Evolutionary conservation across 352 stramenopile genomes (phyloP).

Genomic region (Phytophthora foliorum): DNA sequence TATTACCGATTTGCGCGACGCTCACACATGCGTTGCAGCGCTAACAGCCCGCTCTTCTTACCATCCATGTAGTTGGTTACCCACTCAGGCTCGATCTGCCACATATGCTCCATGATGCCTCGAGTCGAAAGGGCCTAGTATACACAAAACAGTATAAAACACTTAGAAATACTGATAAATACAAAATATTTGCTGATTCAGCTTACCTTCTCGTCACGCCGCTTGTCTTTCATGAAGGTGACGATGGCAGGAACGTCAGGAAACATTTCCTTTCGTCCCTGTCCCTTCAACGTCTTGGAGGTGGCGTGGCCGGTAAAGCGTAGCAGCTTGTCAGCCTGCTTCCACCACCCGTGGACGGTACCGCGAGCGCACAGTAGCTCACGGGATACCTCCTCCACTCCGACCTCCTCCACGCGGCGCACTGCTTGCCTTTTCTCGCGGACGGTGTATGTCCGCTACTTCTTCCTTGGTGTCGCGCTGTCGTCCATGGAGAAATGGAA

Average conservation of each 20-base stretch:
- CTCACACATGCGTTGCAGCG: background rate
- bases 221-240: constrained; percentile 5
- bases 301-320: constrained; percentile 4
- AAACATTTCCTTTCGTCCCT: background rate
- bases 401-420: too few species aligned
- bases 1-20: background rate
- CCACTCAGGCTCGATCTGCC: background rate
- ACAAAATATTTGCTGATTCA: background rate
- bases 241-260: constrained; percentile 1
- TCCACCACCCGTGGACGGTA: background rate
- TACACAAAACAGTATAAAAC: too few species aligned
- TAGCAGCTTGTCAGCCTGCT: background rate
- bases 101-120: constrained; percentile 5
- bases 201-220: background rate
- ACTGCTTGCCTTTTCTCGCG: background rate
- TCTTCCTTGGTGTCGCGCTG: background rate
- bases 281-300: background rate
- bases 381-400: background rate
- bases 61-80: background rate
- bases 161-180: background rate
- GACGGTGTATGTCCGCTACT: background rate
- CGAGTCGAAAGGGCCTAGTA: constrained; percentile 6
- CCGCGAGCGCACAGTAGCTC: background rate
- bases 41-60: background rate
- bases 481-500: background rate